Conservation (phyloP, 345 rosid genomes). For the Odontarrhena argentea region DNA sequence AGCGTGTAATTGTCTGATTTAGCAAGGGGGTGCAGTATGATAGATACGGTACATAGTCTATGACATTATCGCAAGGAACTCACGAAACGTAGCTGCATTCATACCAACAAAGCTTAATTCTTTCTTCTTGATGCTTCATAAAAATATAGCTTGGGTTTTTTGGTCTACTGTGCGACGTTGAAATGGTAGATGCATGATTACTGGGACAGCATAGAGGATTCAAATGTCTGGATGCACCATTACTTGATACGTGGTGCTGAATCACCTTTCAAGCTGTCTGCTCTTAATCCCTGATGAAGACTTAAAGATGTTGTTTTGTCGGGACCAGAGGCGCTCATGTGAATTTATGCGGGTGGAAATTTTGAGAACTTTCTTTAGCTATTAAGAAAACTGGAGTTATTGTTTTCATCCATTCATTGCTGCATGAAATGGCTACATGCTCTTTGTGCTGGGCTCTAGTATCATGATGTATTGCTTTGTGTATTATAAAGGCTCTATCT, state of each 20-base stretch:
- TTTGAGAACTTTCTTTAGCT: background rate
- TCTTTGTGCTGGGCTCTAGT: background rate
- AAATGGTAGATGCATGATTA: slow-evolving; percentile 1
- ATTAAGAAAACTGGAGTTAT: slow-evolving; percentile 9
- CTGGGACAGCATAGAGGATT: background rate
- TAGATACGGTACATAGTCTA: no score
- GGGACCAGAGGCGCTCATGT: background rate
- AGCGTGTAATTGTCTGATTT: background rate
- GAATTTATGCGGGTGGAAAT: background rate
- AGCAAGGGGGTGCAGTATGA: background rate
- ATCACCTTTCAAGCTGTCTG: background rate
- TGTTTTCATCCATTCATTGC: background rate
- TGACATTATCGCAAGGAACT: background rate
- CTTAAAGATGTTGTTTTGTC: background rate
- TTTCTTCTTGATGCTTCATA: background rate
- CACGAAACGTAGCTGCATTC: background rate
- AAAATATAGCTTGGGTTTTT: slow-evolving; percentile 6
- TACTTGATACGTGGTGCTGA: background rate
- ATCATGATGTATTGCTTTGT: slow-evolving; percentile 22
- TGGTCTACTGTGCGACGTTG: background rate
- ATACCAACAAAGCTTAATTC: slow-evolving; percentile 2
- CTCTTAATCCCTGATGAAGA: background rate
- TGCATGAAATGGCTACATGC: background rate
- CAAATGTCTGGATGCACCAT: background rate
- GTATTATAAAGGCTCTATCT: slow-evolving; percentile 41